Conservation (phyloP, 352 stramenopile species). For the Globisporangium solare region DNA sequence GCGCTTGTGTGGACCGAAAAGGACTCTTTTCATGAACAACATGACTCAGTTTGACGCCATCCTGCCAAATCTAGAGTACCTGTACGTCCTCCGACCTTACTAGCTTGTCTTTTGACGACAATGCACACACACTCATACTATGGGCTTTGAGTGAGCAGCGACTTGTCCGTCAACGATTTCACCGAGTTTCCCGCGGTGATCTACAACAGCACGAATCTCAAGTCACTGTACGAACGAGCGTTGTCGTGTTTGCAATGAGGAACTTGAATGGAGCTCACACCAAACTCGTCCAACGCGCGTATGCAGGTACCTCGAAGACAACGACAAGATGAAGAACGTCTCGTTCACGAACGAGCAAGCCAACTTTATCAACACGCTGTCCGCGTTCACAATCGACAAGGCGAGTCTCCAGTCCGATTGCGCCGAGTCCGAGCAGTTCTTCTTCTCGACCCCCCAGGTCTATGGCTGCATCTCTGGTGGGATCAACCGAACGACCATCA, state of each 20-base stretch:
- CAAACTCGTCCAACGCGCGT: not conserved
- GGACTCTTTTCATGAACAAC: conserved; percentile 2
- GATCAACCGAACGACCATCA: not conserved
- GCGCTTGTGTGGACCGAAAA: not conserved
- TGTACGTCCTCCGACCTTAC: conserved; percentile 1
- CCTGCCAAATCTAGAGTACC: conserved; percentile 4
- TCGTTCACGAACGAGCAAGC: conserved; percentile 10
- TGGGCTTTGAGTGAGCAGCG: not conserved
- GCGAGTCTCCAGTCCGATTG: not conserved
- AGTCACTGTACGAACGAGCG: not conserved
- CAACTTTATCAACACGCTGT: conserved; percentile 1
- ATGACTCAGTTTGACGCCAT: conserved; percentile 2
- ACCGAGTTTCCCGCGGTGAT: conserved; percentile 2
- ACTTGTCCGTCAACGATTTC: not conserved
- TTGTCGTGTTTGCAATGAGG: not conserved
- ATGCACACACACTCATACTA: not conserved
- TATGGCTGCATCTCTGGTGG: conserved; percentile 1
- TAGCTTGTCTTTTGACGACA: not conserved
- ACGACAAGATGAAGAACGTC: not conserved
- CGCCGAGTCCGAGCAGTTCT: not conserved
- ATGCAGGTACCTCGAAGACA: not conserved
- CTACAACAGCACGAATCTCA: conserved; percentile 7
- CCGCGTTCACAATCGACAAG: not conserved
- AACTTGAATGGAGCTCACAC: too few species aligned
- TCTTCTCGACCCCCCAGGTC: not conserved